Percentiles rank a stretch among this genome's conserved stretches.
These are phyloP conservation scores for Biscogniauxia marginata DNA, from an alignment of 2,329 filamentous ascomycete species.

Conservation along the genomic window DNA sequence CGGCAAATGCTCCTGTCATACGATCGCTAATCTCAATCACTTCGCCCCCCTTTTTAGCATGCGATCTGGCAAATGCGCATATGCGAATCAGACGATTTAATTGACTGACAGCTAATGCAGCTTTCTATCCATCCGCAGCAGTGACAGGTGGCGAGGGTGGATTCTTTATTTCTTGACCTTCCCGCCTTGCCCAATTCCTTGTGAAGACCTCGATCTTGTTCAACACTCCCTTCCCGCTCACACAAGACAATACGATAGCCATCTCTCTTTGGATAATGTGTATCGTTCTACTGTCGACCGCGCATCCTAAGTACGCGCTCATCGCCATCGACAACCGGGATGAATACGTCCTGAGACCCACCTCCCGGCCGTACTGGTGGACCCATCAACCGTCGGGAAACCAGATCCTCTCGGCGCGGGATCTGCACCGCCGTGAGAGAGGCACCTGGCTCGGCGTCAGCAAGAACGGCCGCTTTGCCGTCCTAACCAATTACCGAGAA, in stretches of 20 bases:
- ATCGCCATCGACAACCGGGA: constrained; percentile 79
- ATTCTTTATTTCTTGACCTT: constrained; percentile 1
- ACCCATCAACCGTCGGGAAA: constrained; percentile 41
- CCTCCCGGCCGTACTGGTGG: constrained; percentile 65
- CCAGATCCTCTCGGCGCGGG: constrained; percentile 57
- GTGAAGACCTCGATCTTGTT: background rate
- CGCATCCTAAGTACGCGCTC: constrained; percentile 72
- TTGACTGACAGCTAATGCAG: constrained; percentile 16
- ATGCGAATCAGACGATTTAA: constrained; percentile 8
- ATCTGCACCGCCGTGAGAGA: constrained; percentile 59
- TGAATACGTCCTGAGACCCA: constrained; percentile 66
- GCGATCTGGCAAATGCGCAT: constrained; percentile 15
- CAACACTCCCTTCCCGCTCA: background rate
- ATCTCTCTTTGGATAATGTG: constrained; percentile 63
- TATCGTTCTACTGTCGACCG: constrained; percentile 72
- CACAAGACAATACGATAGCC: too few species aligned
- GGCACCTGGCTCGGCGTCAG: constrained; percentile 68
- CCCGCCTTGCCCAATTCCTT: background rate
- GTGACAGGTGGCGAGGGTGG: constrained; percentile 15
- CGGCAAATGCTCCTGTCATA: constrained; percentile 9
- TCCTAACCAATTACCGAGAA: constrained; percentile 68
- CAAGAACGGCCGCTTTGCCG: constrained; percentile 57
- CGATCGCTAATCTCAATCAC: background rate
- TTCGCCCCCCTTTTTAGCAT: background rate
- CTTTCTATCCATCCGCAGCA: constrained; percentile 7